Evolutionary conservation across 768 basidiomycete species (phyloP).

Genomic region (Solioccasus polychromus): DNA sequence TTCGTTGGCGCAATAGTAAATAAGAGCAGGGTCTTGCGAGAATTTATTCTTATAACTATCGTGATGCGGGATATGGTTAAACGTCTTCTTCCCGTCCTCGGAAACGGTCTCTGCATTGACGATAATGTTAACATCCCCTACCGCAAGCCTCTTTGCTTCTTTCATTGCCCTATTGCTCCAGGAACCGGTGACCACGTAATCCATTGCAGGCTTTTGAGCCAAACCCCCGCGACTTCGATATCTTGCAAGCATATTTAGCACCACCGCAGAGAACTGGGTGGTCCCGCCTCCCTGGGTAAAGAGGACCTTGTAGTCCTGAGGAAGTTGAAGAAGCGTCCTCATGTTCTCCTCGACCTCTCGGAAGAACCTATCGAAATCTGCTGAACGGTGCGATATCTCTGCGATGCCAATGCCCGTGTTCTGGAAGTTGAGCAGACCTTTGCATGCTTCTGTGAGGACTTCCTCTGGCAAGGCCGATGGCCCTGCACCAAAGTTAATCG

Average conservation of each 20-base stretch:
- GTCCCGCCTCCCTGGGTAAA: conserved; percentile 96
- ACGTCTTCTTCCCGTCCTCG: conserved; percentile 58
- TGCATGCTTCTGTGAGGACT: conserved; percentile 79
- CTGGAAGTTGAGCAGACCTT: conserved; percentile 86
- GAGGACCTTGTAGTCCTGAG: conserved; percentile 78
- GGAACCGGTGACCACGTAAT: conserved; percentile 90
- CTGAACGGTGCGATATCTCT: conserved; percentile 93
- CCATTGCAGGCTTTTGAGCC: conserved; percentile 58
- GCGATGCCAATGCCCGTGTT: conserved; percentile 93
- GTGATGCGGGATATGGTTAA: conserved; percentile 77
- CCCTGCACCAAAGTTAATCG: conserved; percentile 91
- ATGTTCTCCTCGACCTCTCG: conserved; percentile 60
- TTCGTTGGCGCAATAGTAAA: conserved; percentile 99
- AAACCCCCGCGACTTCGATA: conserved; percentile 69
- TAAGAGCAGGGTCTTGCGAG: conserved; percentile 77
- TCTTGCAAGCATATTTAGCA: conserved; percentile 86
- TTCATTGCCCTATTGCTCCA: conserved; percentile 88
- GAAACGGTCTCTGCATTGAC: conserved; percentile 65
- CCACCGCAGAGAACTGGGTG: conserved; percentile 87
- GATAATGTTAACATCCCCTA: conserved; percentile 62
- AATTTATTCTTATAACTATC: conserved; percentile 61
- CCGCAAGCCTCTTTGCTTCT: conserved; percentile 73
- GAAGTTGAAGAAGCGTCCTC: conserved; percentile 76
- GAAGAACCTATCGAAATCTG: conserved; percentile 77
- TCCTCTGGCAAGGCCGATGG: conserved; percentile 89